A percentile compares a stretch with the other conserved stretches of the same genome.
Conservation (phyloP, 345 rosid genomes). For the Clarkia xantiana region DNA sequence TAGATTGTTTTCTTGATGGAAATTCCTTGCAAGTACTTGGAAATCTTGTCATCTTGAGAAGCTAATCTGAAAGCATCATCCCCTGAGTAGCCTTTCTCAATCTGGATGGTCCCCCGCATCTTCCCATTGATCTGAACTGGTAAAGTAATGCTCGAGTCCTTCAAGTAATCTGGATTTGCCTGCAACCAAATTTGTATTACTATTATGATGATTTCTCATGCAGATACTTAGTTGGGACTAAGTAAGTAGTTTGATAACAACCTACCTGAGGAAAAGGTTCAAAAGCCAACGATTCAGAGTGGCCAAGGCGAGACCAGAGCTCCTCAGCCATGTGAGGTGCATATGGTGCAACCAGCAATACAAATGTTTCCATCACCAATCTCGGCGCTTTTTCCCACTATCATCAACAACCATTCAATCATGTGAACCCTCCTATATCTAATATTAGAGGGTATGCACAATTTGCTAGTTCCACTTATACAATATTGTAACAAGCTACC, state of each 20-base stretch:
- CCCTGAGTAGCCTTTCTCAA: slow-evolving; percentile 79
- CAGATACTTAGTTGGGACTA: too few species aligned
- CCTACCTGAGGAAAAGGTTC: slow-evolving; percentile 67
- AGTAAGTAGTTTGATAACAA: slow-evolving; percentile 7
- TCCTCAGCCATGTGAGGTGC: slow-evolving; percentile 97
- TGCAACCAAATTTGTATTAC: slow-evolving; percentile 21
- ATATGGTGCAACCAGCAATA: slow-evolving; percentile 73
- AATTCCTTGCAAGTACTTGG: slow-evolving; percentile 48
- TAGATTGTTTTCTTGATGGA: slow-evolving; percentile 59
- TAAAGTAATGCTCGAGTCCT: slow-evolving; percentile 45
- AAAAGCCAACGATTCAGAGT: slow-evolving; percentile 47
- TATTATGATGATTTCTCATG: too few species aligned
- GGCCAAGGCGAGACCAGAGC: slow-evolving; percentile 80
- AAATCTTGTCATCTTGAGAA: slow-evolving; percentile 44
- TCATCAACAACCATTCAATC: background rate
- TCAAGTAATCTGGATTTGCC: slow-evolving; percentile 64
- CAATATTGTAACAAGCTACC: too few species aligned
- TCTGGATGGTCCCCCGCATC: slow-evolving; percentile 76
- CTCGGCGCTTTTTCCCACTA: slow-evolving; percentile 81
- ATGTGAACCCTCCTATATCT: too few species aligned
- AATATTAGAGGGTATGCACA: too few species aligned
- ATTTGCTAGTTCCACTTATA: too few species aligned
- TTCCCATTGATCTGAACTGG: slow-evolving; percentile 97
- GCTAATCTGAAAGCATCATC: slow-evolving; percentile 70
- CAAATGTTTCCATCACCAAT: slow-evolving; percentile 50